A percentile compares a stretch with the other conserved stretches of the same genome.
Evolutionary conservation across 139 green algal species (phyloP).

Genomic region (Chlamydomonas sphaeroides): DNA sequence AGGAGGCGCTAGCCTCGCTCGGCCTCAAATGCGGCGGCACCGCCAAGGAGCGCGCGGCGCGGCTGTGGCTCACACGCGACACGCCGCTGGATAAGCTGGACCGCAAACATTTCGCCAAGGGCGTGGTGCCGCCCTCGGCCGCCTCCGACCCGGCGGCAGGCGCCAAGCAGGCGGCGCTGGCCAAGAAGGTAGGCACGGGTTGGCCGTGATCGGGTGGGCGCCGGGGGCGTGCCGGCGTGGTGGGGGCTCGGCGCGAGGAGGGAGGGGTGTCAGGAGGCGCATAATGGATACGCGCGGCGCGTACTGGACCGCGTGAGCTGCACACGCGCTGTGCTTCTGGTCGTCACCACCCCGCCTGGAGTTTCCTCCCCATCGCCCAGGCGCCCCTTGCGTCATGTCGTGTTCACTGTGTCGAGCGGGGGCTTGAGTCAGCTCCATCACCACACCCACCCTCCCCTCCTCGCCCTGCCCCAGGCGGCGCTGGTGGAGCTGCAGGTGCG

Average conservation of each 20-base stretch:
- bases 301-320: no score
- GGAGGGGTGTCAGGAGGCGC: no score
- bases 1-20: constrained; percentile 80
- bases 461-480: constrained; percentile 23
- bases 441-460: not conserved
- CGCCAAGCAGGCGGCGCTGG: constrained; percentile 4
- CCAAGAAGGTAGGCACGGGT: no score
- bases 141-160: not conserved
- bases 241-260: not conserved
- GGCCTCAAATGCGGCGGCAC: constrained; percentile 96
- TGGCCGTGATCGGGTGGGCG: no score
- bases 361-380: no score
- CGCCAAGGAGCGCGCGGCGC: constrained; percentile 81
- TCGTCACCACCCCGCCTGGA: no score
- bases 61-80: constrained; percentile 82
- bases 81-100: constrained; percentile 74
- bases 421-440: not conserved
- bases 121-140: constrained; percentile 49
- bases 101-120: constrained; percentile 82
- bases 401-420: no score
- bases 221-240: no score
- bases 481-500: constrained; percentile 57
- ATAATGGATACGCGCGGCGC: no score
- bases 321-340: no score
- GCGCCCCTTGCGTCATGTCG: no score